Percentiles rank a stretch among this genome's conserved stretches.
Conservation (phyloP, 2,329 filamentous ascomycete genomes). For the Parastagonospora nodorum region DNA sequence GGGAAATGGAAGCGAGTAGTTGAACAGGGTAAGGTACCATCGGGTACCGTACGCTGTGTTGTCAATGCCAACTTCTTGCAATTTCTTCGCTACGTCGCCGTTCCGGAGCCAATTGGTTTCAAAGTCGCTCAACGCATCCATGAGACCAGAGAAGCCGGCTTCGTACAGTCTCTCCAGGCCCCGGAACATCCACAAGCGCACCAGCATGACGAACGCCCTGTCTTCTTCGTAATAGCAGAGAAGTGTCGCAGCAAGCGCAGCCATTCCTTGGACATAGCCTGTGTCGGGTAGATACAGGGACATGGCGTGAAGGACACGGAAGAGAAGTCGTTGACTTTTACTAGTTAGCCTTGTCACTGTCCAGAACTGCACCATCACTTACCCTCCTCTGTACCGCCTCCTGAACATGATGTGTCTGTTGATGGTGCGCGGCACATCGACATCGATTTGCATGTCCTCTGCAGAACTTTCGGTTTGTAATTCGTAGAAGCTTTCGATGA, state of each 20-base stretch:
- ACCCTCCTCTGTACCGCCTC: conserved; percentile 82
- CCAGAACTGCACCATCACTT: conserved; percentile 6
- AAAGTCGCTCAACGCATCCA: conserved; percentile 84
- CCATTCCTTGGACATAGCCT: conserved; percentile 98
- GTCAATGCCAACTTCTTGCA: conserved; percentile 78
- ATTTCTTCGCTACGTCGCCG: conserved; percentile 77
- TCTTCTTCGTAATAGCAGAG: conserved; percentile 98
- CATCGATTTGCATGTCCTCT: conserved; percentile 95
- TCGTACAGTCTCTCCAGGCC: conserved; percentile 85
- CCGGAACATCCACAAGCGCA: conserved; percentile 88
- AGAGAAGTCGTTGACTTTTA: conserved; percentile 75
- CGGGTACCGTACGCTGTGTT: conserved; percentile 93
- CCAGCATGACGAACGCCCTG: conserved; percentile 91
- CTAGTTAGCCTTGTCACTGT: conserved; percentile 16
- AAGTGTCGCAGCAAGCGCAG: conserved; percentile 85
- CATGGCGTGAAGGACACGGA: conserved; percentile 88
- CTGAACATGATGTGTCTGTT: conserved; percentile 98
- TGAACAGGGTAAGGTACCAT: conserved; percentile 98
- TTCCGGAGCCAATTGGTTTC: conserved; percentile 79
- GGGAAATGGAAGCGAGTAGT: conserved; percentile 91
- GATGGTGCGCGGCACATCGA: conserved; percentile 94
- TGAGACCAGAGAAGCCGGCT: conserved; percentile 82
- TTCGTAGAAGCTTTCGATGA: conserved; percentile 73
- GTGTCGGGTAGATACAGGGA: conserved; percentile 89
- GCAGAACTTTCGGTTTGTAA: conserved; percentile 76